Percentiles rank a stretch among this genome's conserved stretches.
These are phyloP conservation scores for Russula foetens DNA, from an alignment of 768 basidiomycete species.

Conservation along the genomic window DNA sequence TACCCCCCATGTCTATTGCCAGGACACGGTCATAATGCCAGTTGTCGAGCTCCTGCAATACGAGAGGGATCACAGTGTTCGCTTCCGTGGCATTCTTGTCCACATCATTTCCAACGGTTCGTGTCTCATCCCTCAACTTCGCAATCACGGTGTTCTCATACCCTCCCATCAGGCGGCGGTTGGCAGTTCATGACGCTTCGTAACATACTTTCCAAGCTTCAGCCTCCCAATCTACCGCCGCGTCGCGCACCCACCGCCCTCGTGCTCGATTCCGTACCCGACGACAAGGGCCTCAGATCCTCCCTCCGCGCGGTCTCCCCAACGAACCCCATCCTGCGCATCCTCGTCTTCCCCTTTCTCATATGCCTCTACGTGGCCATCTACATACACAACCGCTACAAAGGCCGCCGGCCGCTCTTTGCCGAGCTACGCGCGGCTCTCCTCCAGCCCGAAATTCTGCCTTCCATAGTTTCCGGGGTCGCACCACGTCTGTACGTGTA, in stretches of 20 bases:
- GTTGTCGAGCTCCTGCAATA: conserved; percentile 14
- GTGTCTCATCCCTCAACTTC: neutral
- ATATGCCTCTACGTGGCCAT: conserved; percentile 16
- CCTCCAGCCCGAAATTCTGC: conserved; percentile 16
- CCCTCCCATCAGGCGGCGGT: conserved; percentile 12
- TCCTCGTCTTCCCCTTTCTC: conserved; percentile 15
- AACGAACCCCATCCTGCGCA: conserved; percentile 1
- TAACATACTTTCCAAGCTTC: conserved; percentile 11
- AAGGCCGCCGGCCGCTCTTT: conserved; percentile 11
- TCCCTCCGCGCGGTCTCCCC: conserved; percentile 17
- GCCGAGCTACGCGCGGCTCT: conserved; percentile 13
- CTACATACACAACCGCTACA: conserved; percentile 11
- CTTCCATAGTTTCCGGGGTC: neutral
- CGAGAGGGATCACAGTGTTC: neutral
- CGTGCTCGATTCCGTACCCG: conserved; percentile 19
- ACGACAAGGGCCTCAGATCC: conserved; percentile 18
- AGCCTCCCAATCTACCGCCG: neutral
- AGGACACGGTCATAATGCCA: conserved; percentile 17
- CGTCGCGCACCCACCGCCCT: conserved; percentile 16
- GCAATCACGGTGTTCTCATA: neutral
- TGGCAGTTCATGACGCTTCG: conserved; percentile 21
- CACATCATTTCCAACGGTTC: conserved; percentile 22
- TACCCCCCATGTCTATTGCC: neutral
- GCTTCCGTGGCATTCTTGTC: conserved; percentile 15
- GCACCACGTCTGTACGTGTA: conserved; percentile 18